phyloP scores from a whole-genome alignment of 2,329 filamentous ascomycete species.

The Fusarium nematophilum region DNA sequence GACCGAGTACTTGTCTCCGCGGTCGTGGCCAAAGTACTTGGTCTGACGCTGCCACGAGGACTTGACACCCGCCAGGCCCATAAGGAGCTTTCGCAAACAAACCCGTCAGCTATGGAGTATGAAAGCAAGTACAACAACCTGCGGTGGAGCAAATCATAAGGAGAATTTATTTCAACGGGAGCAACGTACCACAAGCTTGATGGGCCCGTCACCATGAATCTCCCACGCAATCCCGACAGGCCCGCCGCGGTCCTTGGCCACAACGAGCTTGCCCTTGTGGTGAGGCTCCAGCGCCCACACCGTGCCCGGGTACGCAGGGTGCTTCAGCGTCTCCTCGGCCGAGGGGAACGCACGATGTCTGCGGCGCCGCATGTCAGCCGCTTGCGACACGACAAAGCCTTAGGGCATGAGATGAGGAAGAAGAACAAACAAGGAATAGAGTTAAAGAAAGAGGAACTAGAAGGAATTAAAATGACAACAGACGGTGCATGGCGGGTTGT shows the following conservation, averaged over 20 bases:
- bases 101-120: not conserved
- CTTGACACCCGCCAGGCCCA: conserved; percentile 78
- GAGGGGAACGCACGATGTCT: conserved; percentile 51
- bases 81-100: conserved; percentile 70
- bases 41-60: conserved; percentile 86
- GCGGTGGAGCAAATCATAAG: conserved; percentile 17
- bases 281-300: conserved; percentile 78
- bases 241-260: conserved; percentile 77
- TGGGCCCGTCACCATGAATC: conserved; percentile 79
- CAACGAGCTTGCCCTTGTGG: conserved; percentile 68
- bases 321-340: conserved; percentile 68
- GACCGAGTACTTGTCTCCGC: conserved; percentile 74
- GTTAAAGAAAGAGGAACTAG: not conserved
- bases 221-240: conserved; percentile 83
- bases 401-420: not conserved
- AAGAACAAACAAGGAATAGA: not conserved
- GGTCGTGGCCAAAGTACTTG: conserved; percentile 81
- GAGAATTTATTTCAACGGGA: conserved; percentile 12
- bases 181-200: conserved; percentile 76
- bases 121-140: not conserved
- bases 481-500: not conserved
- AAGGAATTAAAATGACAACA: not conserved
- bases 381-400: not conserved
- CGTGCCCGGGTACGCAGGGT: conserved; percentile 74
- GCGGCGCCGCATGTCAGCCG: conserved; percentile 17